These are phyloP conservation scores for Rasamsonia emersonii DNA, from an alignment of 2,329 filamentous ascomycete genomes.

Conservation along the genomic window DNA sequence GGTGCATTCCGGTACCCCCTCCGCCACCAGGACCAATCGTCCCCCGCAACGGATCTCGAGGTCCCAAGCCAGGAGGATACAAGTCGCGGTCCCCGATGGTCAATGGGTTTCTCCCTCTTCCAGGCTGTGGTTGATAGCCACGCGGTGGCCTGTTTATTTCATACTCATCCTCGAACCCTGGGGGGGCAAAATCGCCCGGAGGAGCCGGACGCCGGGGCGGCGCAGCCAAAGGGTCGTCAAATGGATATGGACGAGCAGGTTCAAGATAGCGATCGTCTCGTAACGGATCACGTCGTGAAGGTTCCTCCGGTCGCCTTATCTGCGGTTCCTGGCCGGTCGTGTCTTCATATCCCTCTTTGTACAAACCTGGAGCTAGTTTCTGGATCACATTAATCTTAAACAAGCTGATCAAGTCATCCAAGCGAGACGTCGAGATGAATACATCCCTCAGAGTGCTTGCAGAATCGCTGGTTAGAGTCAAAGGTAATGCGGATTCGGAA, in stretches of 20 bases:
- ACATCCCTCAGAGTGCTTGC: constrained; percentile 41
- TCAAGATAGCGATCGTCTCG: constrained; percentile 46
- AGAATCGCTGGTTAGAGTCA: constrained; percentile 29
- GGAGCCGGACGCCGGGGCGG: constrained; percentile 56
- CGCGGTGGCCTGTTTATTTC: constrained; percentile 65
- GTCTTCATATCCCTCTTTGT: constrained; percentile 72
- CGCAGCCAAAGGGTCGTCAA: constrained; percentile 56
- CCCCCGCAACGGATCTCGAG: constrained; percentile 69
- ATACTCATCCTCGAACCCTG: constrained; percentile 88
- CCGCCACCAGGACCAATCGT: constrained; percentile 54
- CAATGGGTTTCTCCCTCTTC: constrained; percentile 48
- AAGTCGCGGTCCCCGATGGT: constrained; percentile 79
- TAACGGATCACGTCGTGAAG: constrained; percentile 37
- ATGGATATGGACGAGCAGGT: constrained; percentile 60
- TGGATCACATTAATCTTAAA: constrained; percentile 77
- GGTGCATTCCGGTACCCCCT: constrained; percentile 82
- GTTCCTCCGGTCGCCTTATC: constrained; percentile 34
- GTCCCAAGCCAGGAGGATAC: constrained; percentile 77
- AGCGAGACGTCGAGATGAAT: constrained; percentile 64
- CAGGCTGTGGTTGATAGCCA: constrained; percentile 31
- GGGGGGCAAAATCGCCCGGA: constrained; percentile 67
- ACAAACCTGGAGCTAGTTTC: constrained; percentile 67
- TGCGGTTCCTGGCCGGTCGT: constrained; percentile 23
- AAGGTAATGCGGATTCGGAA: constrained; percentile 51
- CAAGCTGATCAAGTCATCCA: constrained; percentile 60